Evolutionary conservation across 1,284 basidiomycete genomes (phyloP), one percentile per base, ranked within the genome.

Genomic region (Malassezia dermatis): DNA sequence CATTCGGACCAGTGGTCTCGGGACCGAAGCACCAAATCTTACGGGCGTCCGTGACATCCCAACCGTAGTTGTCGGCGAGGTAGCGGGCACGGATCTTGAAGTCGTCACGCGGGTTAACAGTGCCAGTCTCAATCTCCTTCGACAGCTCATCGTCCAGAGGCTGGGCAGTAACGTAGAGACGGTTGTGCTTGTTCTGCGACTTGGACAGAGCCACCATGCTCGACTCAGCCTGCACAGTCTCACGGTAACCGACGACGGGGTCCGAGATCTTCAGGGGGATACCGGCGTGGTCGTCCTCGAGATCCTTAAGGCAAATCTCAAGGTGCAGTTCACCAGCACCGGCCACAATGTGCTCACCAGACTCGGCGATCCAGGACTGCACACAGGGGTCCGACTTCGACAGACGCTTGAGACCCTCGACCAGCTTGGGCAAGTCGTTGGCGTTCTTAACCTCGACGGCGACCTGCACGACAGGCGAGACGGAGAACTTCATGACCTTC

Each of bases 11-110:
- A 66, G 88, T 91, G 55, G 89, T 95, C 71, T 99, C 94, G 65
- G 94, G 94, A 72, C 93, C 93, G 81, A 99, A 98, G 80, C 88
- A 89, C 94, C 94, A 98, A 75, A 98, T 96, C 83, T 95, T 96
- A 77, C 94, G 83, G 68, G 94, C 94, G 75, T 98, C 94, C 62
- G 93, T 94, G 69, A 98, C 91, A 78, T 98, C 94, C 94, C 94
- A 98, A 60, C 89, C 89, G 77, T 81, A 87, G 69, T 95, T 89
- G 77, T 99, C 94, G 60, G 94, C 93, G 63, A 99, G 83, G 75
- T 89, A 76, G 81, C 94, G 89, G 51, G 91, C 94, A 73, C 94
- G 89, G 66, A 82, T 77, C 82, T 98, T 98, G 83, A 88, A 90
- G 83, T 98, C 94, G 78, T 98, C 94, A 77, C 94, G 88, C 54